phyloP scores from a whole-genome alignment of 768 basidiomycete species.

The Sporobolomyces roseus region DNA sequence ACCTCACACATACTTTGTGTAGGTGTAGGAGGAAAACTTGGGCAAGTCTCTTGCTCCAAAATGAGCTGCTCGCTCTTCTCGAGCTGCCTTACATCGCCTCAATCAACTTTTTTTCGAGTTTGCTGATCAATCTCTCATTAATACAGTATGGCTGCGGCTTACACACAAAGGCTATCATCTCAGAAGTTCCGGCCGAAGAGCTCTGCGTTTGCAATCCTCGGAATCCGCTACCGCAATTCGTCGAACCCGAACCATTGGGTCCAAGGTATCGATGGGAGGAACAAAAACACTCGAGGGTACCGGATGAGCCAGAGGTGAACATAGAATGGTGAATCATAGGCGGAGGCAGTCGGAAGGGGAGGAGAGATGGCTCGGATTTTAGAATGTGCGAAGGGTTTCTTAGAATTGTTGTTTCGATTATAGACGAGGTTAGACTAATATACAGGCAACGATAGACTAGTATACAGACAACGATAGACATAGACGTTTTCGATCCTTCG shows the following conservation, averaged over 20 bases:
- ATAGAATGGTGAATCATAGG: not conserved
- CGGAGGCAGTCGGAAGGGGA: not conserved
- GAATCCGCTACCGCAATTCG: constrained; percentile 13
- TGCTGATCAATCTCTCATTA: too few species aligned
- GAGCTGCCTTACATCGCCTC: not conserved
- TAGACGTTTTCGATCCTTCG: too few species aligned
- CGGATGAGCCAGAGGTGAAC: not conserved
- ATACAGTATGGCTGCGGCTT: constrained; percentile 14
- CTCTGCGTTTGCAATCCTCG: constrained; percentile 6
- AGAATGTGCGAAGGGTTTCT: too few species aligned
- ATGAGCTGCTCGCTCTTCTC: not conserved
- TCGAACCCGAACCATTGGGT: constrained; percentile 6
- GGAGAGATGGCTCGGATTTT: not conserved
- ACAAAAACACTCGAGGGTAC: constrained; percentile 16
- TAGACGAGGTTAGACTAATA: too few species aligned
- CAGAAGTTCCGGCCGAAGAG: not conserved
- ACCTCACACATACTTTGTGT: not conserved
- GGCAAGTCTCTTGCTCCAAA: not conserved
- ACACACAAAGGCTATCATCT: constrained; percentile 13
- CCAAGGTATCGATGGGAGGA: constrained; percentile 4
- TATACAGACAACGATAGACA: too few species aligned
- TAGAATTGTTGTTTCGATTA: too few species aligned
- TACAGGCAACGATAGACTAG: too few species aligned
- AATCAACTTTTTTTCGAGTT: not conserved
- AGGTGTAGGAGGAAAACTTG: constrained; percentile 9